Evolutionary conservation across 805 yeast genomes (phyloP), one percentile per base, ranked within the genome.

Genomic region (Candida xiaguanensis): DNA sequence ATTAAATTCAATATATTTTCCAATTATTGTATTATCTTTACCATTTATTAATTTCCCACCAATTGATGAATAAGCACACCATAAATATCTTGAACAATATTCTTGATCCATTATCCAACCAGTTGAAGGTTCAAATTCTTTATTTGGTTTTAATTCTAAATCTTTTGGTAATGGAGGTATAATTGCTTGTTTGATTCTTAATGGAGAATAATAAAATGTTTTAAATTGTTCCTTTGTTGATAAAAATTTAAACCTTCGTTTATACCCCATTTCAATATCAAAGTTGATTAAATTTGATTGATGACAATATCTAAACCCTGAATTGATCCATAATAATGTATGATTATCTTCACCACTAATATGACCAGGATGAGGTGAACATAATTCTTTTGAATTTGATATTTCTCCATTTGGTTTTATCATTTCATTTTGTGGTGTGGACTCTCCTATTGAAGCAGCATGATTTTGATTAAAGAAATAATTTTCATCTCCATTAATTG

Each of bases 31-130:
- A 22, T 62, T 65, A 45, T 68, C 47, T 26, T 58, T 63, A 8
- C 52, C 52, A 27, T 42, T 48, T 7, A 19, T 26, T 19, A 46
- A 57, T 50, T 63, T 65, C 2, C 75, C 80, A n/a, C 84, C 84
- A 44, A 78, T 62, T 17, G 63, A 53, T 41, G 78, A 78, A 51
- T 76, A 77, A 0, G 81, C 83, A 63, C 84, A 78, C 78, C 82
- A 79, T 8, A 74, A 48, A 50, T 79, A 78, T 15, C 70, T 66
- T 28, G 70, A 69, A 59, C 85, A 79, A 43, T 75, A 73, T 15
- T 59, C 59, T 38, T 68, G 65, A 54, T 74, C 77, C 49, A 72
- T 72, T 9, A 34, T 26, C 83, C 84, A 78, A 22, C 77, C 78
- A 25, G 67, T 56, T 2, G 62, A 51, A 14, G 82, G 80, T 49